Percentiles rank a stretch among this genome's conserved stretches.
phyloP scores from a whole-genome alignment of 257 asterid species.

The Leptodermis oblonga region DNA sequence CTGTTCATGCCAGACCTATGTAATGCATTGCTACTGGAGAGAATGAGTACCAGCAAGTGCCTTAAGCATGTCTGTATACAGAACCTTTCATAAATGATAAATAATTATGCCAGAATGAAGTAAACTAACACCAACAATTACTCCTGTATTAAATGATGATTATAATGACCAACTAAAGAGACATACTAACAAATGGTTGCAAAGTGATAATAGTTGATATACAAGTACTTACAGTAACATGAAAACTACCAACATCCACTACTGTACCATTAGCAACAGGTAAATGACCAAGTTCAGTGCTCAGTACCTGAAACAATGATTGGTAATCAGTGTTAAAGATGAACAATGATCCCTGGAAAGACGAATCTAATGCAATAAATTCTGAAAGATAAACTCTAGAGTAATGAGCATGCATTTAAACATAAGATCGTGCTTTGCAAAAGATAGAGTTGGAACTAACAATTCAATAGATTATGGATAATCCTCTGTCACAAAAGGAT shows the following conservation, averaged over 20 bases:
- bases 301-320: slow-evolving; percentile 58
- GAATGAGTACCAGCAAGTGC: background rate
- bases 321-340: background rate
- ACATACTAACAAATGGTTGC: background rate
- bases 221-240: slow-evolving; percentile 63
- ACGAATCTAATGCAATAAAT: background rate
- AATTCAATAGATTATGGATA: background rate
- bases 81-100: background rate
- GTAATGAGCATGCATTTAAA: background rate
- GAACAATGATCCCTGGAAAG: background rate
- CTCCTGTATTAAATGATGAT: background rate
- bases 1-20: background rate
- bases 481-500: background rate
- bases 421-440: background rate
- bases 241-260: slow-evolving; percentile 55
- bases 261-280: slow-evolving; percentile 78
- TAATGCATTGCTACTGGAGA: background rate
- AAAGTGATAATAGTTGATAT: background rate
- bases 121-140: background rate
- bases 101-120: background rate
- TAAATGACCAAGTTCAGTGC: slow-evolving; percentile 63
- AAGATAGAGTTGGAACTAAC: background rate
- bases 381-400: background rate
- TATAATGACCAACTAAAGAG: background rate
- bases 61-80: background rate